Evolutionary conservation across 176 grass and related monocot species (phyloP), one percentile per base, ranked within the genome.

Genomic region (Lolium perenne): DNA sequence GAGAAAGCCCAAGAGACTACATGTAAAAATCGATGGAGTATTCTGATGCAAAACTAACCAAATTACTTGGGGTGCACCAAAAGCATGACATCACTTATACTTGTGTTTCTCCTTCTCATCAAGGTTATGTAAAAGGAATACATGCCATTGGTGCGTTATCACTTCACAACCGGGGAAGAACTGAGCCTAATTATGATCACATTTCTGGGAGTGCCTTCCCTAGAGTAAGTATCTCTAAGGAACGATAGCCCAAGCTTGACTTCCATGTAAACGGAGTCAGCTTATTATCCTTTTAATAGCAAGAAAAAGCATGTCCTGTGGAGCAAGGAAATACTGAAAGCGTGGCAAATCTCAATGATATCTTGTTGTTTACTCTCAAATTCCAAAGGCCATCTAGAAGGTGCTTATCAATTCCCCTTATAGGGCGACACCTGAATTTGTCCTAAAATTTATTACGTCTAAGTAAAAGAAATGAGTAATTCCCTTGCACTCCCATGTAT

Each of bases 201-300:
- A 54, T 29, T 29, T 1, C 29, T 29, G 79, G 88, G 80, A 41
- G 90, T 79, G 41, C 81, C 73, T 79, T 85, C 86, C 21, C 75
- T 66, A 38, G n/a, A n/a, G n/a, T n/a, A 90, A 17, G 89, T 85
- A 83, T 66, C 86, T 84, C 87, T 93, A 20, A 98, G 83, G 67
- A 95, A 95, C 55, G 89, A 90, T 43, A 98, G 21, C 53, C 95
- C 83, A 63, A 93, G 77, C 78, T 98, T 93, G 80, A 98, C 95
- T 88, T 98, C 95, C 89, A 98, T 90, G 87, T 93, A 98, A 74
- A 98, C 95, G 6, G 89, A 90, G 29, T 93, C 95, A 56, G 91
- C 85, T 21, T 84, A 80, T 80, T 98, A 93, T 26, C 95, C 91
- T 90, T 93, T 98, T 87, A 98, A 95, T 23, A 98, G 61, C 65